Conservation (phyloP, 306 rosid genomes). For the Luffa aegyptiaca region DNA sequence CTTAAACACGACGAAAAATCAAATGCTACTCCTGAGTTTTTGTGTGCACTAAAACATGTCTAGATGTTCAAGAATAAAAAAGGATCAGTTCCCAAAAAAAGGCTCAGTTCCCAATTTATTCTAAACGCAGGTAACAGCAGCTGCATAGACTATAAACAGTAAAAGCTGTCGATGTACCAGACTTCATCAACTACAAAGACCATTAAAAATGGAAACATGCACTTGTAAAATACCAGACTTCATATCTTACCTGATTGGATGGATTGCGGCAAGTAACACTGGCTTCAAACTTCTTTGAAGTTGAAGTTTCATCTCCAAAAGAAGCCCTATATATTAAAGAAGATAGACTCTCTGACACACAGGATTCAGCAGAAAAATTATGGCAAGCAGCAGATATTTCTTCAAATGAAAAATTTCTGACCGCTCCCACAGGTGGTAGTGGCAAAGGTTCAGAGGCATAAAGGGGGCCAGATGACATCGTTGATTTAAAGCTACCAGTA, state of each 20-base stretch:
- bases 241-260: slow-evolving; percentile 51
- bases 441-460: slow-evolving; percentile 83
- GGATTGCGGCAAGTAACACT: slow-evolving; percentile 86
- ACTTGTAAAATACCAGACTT: neutral
- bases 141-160: neutral
- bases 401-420: slow-evolving; percentile 54
- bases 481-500: slow-evolving; percentile 69
- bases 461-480: slow-evolving; percentile 55
- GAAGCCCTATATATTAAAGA: slow-evolving; percentile 78
- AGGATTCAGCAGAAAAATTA: slow-evolving; percentile 69
- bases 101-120: neutral
- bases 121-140: neutral
- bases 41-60: neutral
- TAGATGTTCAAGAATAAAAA: neutral
- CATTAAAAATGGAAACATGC: slow-evolving; percentile 7
- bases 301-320: slow-evolving; percentile 75
- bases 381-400: slow-evolving; percentile 79
- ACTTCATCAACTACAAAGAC: slow-evolving; percentile 2
- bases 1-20: neutral
- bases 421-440: slow-evolving; percentile 63
- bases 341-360: slow-evolving; percentile 81
- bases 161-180: neutral
- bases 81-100: neutral
- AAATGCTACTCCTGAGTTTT: neutral
- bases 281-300: slow-evolving; percentile 78